phyloP scores from a whole-genome alignment of 2,329 filamentous ascomycete genomes.

The Claviceps capensis region DNA sequence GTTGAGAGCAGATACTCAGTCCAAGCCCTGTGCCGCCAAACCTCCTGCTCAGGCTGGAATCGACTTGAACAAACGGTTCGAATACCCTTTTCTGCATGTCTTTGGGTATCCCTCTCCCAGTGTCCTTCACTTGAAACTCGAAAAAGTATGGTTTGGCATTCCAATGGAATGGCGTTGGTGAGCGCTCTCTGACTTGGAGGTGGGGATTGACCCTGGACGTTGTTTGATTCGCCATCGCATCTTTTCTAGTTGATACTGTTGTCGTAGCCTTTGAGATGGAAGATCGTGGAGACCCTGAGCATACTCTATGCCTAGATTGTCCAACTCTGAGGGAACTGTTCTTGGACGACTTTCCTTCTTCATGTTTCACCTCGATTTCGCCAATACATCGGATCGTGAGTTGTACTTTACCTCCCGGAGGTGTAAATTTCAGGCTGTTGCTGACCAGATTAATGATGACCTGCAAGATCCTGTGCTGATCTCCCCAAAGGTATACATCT shows the following conservation, averaged over 20 bases:
- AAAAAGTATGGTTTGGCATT: constrained; percentile 57
- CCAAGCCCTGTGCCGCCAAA: constrained; percentile 82
- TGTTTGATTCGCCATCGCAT: constrained; percentile 40
- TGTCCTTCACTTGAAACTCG: constrained; percentile 82
- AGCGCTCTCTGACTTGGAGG: constrained; percentile 37
- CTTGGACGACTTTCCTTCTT: constrained; percentile 37
- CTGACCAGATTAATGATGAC: constrained; percentile 90
- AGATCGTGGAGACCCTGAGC: constrained; percentile 37
- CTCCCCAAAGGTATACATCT: constrained; percentile 85
- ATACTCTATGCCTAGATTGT: constrained; percentile 30
- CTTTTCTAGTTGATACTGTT: constrained; percentile 7
- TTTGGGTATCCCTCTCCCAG: constrained; percentile 70
- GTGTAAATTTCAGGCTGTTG: constrained; percentile 87
- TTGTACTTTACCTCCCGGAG: constrained; percentile 58
- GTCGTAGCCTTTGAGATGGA: constrained; percentile 28
- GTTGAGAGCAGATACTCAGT: constrained; percentile 76
- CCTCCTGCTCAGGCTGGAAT: constrained; percentile 76
- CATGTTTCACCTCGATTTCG: constrained; percentile 32
- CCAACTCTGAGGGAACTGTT: constrained; percentile 24
- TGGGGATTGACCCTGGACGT: constrained; percentile 39
- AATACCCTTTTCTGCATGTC: constrained; percentile 73
- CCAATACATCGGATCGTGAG: constrained; percentile 63
- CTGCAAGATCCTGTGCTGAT: constrained; percentile 79
- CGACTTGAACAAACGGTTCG: constrained; percentile 90
- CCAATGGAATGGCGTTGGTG: constrained; percentile 45